Conservation (phyloP, 345 rosid species). For the Populus euphratica region DNA sequence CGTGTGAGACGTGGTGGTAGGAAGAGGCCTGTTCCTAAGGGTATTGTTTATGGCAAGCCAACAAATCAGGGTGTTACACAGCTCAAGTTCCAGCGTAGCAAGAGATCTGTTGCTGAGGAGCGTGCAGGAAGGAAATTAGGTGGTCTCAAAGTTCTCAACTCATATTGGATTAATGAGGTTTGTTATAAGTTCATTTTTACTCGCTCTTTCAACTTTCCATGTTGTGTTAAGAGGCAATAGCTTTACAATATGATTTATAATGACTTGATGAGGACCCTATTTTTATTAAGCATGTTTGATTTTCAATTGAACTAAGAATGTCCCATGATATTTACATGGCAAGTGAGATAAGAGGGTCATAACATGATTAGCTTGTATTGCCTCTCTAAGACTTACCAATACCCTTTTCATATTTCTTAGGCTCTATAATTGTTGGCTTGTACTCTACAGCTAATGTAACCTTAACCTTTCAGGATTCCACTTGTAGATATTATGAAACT, state of each 20-base stretch:
- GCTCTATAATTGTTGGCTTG: no score
- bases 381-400: no score
- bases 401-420: no score
- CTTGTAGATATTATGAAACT: no score
- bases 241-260: not conserved
- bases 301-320: not conserved
- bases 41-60: slow-evolving; percentile 44
- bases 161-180: slow-evolving; percentile 42
- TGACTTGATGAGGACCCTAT: not conserved
- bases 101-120: slow-evolving; percentile 44
- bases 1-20: slow-evolving; percentile 42
- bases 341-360: not conserved
- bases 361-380: not conserved
- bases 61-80: slow-evolving; percentile 44
- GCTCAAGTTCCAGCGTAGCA: slow-evolving; percentile 40
- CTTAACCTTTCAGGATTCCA: not conserved
- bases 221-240: not conserved
- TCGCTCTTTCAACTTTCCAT: not conserved
- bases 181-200: not conserved
- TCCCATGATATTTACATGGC: not conserved
- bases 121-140: slow-evolving; percentile 41
- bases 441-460: not conserved
- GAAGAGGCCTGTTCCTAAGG: slow-evolving; percentile 44
- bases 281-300: not conserved
- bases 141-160: slow-evolving; percentile 38